Conservation (phyloP, 352 stramenopile species). For the Phytophthora cactorum region DNA sequence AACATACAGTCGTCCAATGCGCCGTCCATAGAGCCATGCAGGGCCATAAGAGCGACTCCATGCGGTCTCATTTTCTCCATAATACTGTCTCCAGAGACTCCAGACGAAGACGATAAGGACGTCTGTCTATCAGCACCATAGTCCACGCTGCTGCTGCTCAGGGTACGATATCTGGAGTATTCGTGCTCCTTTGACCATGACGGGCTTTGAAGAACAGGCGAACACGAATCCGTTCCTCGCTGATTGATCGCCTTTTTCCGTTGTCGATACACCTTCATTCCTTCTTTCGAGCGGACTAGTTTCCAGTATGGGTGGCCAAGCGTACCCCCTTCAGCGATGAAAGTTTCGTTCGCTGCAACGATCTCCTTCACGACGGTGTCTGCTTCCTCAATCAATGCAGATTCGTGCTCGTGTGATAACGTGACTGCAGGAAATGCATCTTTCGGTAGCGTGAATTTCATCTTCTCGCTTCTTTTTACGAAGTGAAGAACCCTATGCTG, state of each 20-base stretch:
- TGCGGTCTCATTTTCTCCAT: conserved; percentile 36
- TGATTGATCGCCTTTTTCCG: conserved; percentile 13
- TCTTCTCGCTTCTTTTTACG: conserved; percentile 17
- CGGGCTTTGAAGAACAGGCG: conserved; percentile 8
- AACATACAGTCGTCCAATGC: conserved; percentile 59
- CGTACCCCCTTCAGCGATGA: conserved; percentile 24
- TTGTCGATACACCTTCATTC: conserved; percentile 39
- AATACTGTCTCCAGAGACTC: conserved; percentile 21
- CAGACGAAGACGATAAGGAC: conserved; percentile 13
- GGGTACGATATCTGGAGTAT: conserved; percentile 9
- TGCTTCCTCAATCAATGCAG: conserved; percentile 41
- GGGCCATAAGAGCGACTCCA: conserved; percentile 47
- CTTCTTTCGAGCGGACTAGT: conserved; percentile 43
- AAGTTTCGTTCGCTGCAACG: conserved; percentile 43
- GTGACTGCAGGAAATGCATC: conserved; percentile 38
- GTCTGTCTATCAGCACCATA: background rate
- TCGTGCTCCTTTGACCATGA: conserved; percentile 18
- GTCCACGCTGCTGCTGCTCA: conserved; percentile 1
- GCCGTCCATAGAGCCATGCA: conserved; percentile 47
- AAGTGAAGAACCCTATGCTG: conserved; percentile 1
- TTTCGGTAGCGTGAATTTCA: conserved; percentile 55
- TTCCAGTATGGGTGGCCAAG: conserved; percentile 44
- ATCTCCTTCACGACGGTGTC: conserved; percentile 51
- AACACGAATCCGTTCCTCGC: background rate
- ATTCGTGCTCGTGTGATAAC: conserved; percentile 30